Evolutionary conservation across 257 asterid species (phyloP), one percentile per base, ranked within the genome.

Genomic region (Forsythia suspensa): DNA sequence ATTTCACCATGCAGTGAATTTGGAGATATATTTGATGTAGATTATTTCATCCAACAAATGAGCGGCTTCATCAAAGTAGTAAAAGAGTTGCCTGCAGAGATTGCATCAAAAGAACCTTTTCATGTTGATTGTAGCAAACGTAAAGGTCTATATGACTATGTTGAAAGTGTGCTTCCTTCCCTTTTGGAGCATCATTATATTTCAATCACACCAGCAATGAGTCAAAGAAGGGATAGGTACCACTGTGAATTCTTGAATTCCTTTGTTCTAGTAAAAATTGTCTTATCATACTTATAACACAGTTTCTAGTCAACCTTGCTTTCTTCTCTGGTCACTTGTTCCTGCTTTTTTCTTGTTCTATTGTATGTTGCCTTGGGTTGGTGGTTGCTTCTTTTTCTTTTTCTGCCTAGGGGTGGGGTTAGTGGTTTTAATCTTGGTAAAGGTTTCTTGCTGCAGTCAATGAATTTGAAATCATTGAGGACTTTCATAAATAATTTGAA

Each of bases 181-280:
- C 91, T 96, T 40, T 84, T 94, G 87, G 89, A 94, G 86, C 96
- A 96, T 85, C 91, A 75, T 8, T 96, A 91, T 84, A 91, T 96
- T 73, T 91, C 98, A 68, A 80, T 96, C 79, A 92, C 99, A 38
- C 98, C 99, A 24, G 96, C 96, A 38, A 91, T 96, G 97, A 94
- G 99, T 86, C 99, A 96, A 84, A 87, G 99, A 84, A 90, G 99
- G 85, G 99, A 96, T 82, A 90, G 99, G 99, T 96, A 87, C 65
- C 38, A 16, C 75, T 57, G 38, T 43, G 66, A 21, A 7, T 59
- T 70, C 38, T 72, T 72, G 29, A 72, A 40, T 76, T 43, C 70
- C 73, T 68, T 18, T 34, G 15, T 24, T 20, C 15, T 24, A 29
- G 70, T 11, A 63, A 21, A 61, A 61, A 8, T 2, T 6, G 11